Evolutionary conservation across 805 yeast species (phyloP).

Genomic region (Candida pseudoglaebosa): DNA sequence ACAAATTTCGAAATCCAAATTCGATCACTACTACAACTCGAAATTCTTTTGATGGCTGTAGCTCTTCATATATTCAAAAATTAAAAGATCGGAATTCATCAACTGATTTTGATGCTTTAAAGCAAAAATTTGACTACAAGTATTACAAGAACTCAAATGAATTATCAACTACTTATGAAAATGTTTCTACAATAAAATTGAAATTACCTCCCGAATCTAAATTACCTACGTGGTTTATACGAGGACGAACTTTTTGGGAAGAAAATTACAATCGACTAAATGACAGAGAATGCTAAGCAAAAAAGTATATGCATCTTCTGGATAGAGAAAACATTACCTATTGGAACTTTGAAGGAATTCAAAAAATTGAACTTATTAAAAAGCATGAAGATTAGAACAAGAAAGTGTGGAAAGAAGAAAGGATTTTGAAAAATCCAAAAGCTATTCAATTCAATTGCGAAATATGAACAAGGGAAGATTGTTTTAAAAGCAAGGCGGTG

Average conservation of each 20-base stretch:
- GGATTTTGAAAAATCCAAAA: too few species aligned
- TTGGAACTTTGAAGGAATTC: too few species aligned
- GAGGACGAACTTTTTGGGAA: conserved; percentile 68
- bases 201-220: conserved; percentile 57
- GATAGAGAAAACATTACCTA: too few species aligned
- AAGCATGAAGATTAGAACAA: too few species aligned
- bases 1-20: conserved; percentile 15
- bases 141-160: conserved; percentile 42
- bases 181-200: conserved; percentile 39
- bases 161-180: conserved; percentile 26
- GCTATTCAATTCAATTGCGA: too few species aligned
- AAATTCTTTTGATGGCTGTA: conserved; percentile 6
- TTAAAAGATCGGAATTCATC: conserved; percentile 5
- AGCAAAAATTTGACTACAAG: conserved; percentile 24
- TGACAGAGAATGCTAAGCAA: not conserved
- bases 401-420: too few species aligned
- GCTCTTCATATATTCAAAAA: conserved; percentile 5
- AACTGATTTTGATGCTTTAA: conserved; percentile 10
- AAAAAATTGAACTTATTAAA: too few species aligned
- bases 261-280: conserved; percentile 19
- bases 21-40: conserved; percentile 3
- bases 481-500: too few species aligned
- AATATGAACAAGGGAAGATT: too few species aligned
- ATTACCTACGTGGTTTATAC: conserved; percentile 74
- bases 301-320: too few species aligned